Evolutionary conservation across 1,139 yeast genomes (phyloP), one percentile per base, ranked within the genome.

Genomic region (Wickerhamiella infanticola): DNA sequence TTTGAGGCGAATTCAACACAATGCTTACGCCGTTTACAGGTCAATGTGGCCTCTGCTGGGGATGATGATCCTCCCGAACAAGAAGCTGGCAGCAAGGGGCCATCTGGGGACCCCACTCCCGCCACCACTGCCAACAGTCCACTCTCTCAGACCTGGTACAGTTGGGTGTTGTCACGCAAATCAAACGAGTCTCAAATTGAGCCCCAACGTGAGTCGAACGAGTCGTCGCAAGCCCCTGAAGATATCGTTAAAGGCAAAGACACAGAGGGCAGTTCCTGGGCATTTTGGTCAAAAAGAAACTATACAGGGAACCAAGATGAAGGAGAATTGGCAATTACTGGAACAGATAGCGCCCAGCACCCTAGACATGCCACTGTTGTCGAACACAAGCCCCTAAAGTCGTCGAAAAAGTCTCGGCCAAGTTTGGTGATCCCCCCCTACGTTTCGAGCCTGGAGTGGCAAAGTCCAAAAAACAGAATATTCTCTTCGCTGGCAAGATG

Each of bases 261-360:
- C 5, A 7, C 23, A 26, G 29, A 35, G 11, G 48, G 46, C 25
- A 39, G 55, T 11, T 47, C 61, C 3, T 63, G 66, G 66, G 67
- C 62, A 3, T 63, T 62, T 45, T 61, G 64, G 63, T 52, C 61
- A 7, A 45, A 51, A 24, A 39, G 37, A 7, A 23, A 36, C 3
- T 13, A 42, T 26, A 13, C 45, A 45, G 39, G 48, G 3, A 38
- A 40, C 18, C 13, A 40, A 1, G 50, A 49, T 26, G 48, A 48
- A 6, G 69, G 69, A 1, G 63, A 64, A 43, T 51, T 68, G 29
- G 64, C 69, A 1, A 58, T 69, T 4, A 50, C 60, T 9, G 72
- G 71, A 8, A 64, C 71, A 0, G 56, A 56, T 5, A 58, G 65
- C 7, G 62, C 63, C 42, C 53, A 55, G 27, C 50, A 55, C 49